Percentiles rank a stretch among this genome's conserved stretches.
Conservation (phyloP, 352 stramenopile genomes). For the Blastocystis sp. region DNA sequence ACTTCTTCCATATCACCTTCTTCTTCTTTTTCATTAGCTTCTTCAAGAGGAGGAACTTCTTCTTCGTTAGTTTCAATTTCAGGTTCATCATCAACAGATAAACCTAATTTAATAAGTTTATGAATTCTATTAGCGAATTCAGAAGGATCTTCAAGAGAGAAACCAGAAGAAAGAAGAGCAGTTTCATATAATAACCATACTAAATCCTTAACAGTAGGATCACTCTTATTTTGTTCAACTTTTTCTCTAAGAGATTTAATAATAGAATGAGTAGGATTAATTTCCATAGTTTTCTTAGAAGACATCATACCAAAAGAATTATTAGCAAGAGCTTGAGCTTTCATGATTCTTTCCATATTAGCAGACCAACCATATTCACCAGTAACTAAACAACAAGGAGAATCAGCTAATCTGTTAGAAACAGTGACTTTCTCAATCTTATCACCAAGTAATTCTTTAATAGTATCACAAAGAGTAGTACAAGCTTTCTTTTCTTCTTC, state of each 20-base stretch:
- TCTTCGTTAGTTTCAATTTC: too few species aligned
- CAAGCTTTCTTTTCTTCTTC: constrained; percentile 71
- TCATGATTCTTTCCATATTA: constrained; percentile 99
- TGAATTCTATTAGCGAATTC: constrained; percentile 97
- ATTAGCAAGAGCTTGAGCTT: constrained; percentile 93
- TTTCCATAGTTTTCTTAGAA: constrained; percentile 98
- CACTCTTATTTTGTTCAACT: constrained; percentile 67
- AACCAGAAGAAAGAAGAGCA: constrained; percentile 58
- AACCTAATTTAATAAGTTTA: constrained; percentile 90
- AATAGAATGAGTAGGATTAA: constrained; percentile 95
- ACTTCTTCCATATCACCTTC: too few species aligned
- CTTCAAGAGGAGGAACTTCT: constrained; percentile 74
- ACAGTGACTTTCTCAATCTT: constrained; percentile 99
- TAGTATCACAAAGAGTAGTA: constrained; percentile 89
- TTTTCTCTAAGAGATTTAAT: constrained; percentile 91
- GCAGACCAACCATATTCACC: constrained; percentile 97
- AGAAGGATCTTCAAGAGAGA: constrained; percentile 42
- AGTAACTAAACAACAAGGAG: constrained; percentile 89
- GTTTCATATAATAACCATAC: constrained; percentile 99
- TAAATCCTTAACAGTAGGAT: constrained; percentile 96
- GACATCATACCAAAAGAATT: constrained; percentile 89
- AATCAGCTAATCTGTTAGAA: constrained; percentile 91
- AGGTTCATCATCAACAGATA: constrained; percentile 94
- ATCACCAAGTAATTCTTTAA: constrained; percentile 96
- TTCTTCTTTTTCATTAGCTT: constrained; percentile 73